Evolutionary conservation across 371 early-diverging fungal species (phyloP), one percentile per base, ranked within the genome.

Genomic region (Mycotypha africana): DNA sequence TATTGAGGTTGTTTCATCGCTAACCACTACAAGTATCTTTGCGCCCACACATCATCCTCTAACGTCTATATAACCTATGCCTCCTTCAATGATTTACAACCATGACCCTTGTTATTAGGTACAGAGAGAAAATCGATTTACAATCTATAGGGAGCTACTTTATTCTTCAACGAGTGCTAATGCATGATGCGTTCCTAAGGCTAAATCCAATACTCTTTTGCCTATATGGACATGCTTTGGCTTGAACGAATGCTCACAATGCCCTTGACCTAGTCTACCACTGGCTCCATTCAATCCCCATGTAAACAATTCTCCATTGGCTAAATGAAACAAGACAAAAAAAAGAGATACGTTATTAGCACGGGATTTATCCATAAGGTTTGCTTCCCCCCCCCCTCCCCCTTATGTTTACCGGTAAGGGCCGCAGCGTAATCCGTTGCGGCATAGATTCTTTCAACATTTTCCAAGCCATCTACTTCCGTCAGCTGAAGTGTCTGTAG

Each of bases 371-470:
- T n/a, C n/a, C n/a, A n/a, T n/a, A n/a, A n/a, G n/a, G n/a, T n/a
- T n/a, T n/a, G n/a, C n/a, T n/a, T n/a, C n/a, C n/a, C n/a, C n/a
- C n/a, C n/a, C n/a, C n/a, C n/a, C n/a, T n/a, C n/a, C n/a, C 7
- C 4, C 7, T 9, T 33, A 5, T 33, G 4, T n/a, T 33, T 33
- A 78, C 79, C 76, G 49, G 75, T 66, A 22, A 82, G 59, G 12
- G 78, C 79, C 3, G 78, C 79, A 14, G 81, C 80, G 62, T 76
- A 78, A 49, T 83, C 80, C 0, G 79, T 76, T n/a, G 75, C 60
- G 14, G 79, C 79, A 51, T 63, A 70, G 9, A 83, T 58, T 37
- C 60, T 55, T 9, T 44, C 32, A 19, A 81, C 60, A 12, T 59
- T 30, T 17, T 47, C 41, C 12, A 77, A 49, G 7, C 57, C 54